These are phyloP conservation scores for Pascua guehoae DNA, from an alignment of 1,284 basidiomycete species.

Conservation along the genomic window DNA sequence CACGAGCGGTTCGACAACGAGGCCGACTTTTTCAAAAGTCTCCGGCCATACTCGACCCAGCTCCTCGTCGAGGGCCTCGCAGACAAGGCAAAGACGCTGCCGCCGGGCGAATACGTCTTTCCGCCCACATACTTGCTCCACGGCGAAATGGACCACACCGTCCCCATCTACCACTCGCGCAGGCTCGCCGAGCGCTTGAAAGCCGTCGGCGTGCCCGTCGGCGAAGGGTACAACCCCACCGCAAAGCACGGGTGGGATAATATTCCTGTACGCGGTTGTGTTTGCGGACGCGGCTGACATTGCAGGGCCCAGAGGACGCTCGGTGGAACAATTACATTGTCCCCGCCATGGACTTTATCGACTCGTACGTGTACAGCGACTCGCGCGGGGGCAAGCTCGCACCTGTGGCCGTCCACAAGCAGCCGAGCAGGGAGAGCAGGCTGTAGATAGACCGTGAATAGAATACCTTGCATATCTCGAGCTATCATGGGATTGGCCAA, in stretches of 20 bases:
- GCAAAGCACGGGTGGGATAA: constrained; percentile 13
- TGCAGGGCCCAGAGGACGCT: neutral
- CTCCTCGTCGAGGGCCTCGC: constrained; percentile 7
- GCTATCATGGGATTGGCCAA: no score
- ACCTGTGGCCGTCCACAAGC: no score
- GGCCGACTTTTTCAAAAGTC: constrained; percentile 11
- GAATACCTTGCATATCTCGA: no score
- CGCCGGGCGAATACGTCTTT: constrained; percentile 4
- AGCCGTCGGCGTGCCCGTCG: constrained; percentile 14
- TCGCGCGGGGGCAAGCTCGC: no score
- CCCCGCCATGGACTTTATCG: no score
- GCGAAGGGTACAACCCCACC: constrained; percentile 16
- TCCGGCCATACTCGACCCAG: constrained; percentile 12
- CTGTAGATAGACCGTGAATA: no score
- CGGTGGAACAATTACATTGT: neutral
- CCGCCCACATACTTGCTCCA: constrained; percentile 33
- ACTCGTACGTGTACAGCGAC: no score
- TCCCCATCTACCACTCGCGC: constrained; percentile 20
- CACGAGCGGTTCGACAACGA: constrained; percentile 12
- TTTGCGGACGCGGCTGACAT: constrained; percentile 11
- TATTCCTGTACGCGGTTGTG: constrained; percentile 19
- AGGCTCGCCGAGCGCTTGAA: constrained; percentile 18
- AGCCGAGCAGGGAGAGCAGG: no score
- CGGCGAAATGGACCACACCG: constrained; percentile 22
- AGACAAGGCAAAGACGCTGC: neutral